Percentiles rank a stretch among this genome's conserved stretches.
Evolutionary conservation across 441 rosid genomes (phyloP).

Genomic region (Populus hybrid): DNA sequence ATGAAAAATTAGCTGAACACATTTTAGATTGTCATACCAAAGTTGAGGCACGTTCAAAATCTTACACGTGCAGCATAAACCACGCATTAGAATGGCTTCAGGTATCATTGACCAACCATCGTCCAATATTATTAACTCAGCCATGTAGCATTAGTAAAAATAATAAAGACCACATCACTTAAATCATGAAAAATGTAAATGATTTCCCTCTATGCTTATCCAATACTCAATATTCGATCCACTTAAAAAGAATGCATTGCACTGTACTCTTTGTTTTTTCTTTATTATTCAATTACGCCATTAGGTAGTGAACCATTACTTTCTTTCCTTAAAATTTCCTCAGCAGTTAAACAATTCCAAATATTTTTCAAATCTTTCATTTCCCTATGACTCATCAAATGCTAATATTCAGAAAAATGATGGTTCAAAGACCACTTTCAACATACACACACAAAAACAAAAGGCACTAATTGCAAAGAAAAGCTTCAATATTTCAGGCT

Average conservation of each 20-base stretch:
- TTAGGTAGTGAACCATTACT: background rate
- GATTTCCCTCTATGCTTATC: background rate
- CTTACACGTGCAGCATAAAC: background rate
- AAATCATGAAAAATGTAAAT: background rate
- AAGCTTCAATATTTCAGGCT: background rate
- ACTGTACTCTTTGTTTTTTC: background rate
- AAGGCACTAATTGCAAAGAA: background rate
- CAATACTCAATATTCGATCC: background rate
- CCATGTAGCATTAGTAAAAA: background rate
- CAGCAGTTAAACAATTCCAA: background rate
- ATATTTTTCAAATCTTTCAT: background rate
- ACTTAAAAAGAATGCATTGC: background rate
- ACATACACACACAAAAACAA: background rate
- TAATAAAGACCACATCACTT: background rate
- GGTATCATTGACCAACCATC: background rate
- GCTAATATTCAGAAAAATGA: background rate
- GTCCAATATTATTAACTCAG: background rate
- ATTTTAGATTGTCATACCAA: constrained; percentile 4
- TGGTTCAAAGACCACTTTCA: background rate
- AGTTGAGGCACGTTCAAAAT: background rate
- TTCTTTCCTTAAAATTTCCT: background rate
- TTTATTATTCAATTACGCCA: background rate
- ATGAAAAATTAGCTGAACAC: background rate
- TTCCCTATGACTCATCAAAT: background rate
- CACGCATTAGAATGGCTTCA: background rate